Evolutionary conservation across 768 basidiomycete genomes (phyloP), one percentile per base, ranked within the genome.

Genomic region (Cubamyces sp.): DNA sequence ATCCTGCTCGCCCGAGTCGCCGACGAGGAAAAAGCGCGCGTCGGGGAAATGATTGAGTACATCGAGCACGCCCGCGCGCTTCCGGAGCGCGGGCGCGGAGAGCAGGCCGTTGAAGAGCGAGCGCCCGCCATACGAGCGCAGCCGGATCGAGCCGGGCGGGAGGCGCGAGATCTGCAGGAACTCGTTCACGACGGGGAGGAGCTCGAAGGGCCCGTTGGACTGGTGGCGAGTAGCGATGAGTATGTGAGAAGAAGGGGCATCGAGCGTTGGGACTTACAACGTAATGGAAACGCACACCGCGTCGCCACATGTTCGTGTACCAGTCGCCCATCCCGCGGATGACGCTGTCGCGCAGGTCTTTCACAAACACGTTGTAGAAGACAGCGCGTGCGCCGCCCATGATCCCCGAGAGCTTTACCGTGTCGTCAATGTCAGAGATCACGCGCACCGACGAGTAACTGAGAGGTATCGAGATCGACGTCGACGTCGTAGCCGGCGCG

Each of bases 1-100:
- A 74, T 98, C 96, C 67, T 97, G 96, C 71, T 98, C 96, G 37
- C 96, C 96, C 0, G 88, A 86, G 73, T 98, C 96, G 7, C 96
- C 96, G 42, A 98, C 80, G 51, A 96, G 83, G 69, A 98, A 74
- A 75, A 98, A 97, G 41, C 75, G 78, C 1, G 91, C 86, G 42
- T 85, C 78, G 0, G 86, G 85, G 72, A 96, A 96, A 2, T 84
- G 77, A 41, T 89, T 82, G 14, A 96, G 77, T 21, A 93, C 79
- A 41, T 95, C 91, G n/a, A 88, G 71, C 8, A 98, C 85, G 19
- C 88, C 90, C 0, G 83, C 84, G 5, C 87, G 86, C 75, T 98
- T 98, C 39, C 96, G 85, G 19, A 84, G 82, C 1, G 94, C 90
- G 2, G 93, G 89, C 4, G 92, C 88, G 5, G 87, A 86, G 57